A percentile compares a stretch with the other conserved stretches of the same genome.
These are phyloP conservation scores for Puccinia hordei DNA, from an alignment of 1,284 basidiomycete species.

Conservation along the genomic window DNA sequence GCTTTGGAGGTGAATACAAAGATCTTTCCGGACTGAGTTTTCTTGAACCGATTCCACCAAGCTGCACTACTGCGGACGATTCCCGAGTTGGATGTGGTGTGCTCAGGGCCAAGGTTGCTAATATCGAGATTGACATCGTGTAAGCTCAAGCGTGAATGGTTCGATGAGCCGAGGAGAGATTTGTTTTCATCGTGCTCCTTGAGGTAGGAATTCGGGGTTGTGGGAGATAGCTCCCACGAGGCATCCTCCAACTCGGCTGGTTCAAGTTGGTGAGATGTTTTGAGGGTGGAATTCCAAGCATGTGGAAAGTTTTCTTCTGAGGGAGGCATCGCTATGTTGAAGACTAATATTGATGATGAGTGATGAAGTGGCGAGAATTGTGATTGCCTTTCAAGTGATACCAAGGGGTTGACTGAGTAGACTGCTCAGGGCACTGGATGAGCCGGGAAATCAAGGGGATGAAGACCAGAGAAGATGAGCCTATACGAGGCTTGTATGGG, in stretches of 20 bases:
- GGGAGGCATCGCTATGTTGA: not conserved
- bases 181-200: slow-evolving; percentile 37
- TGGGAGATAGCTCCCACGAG: slow-evolving; percentile 23
- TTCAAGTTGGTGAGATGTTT: slow-evolving; percentile 20
- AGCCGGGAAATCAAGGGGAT: not conserved
- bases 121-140: slow-evolving; percentile 26
- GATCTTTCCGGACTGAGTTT: not conserved
- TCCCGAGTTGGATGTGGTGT: not conserved
- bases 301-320: not conserved
- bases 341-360: not conserved
- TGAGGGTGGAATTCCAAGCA: not conserved
- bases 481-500: not conserved
- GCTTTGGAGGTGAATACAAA: not conserved
- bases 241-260: slow-evolving; percentile 20
- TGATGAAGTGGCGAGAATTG: not conserved
- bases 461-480: not conserved
- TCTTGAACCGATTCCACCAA: slow-evolving; percentile 26
- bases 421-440: not conserved
- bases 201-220: slow-evolving; percentile 16
- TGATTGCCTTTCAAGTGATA: too few relatives aligned
- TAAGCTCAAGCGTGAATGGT: slow-evolving; percentile 22
- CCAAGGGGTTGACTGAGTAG: not conserved
- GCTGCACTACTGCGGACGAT: not conserved
- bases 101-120: not conserved
- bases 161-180: slow-evolving; percentile 16